Evolutionary conservation across 75 land plant species (phyloP).

Genomic region (Pinus albicaulis): DNA sequence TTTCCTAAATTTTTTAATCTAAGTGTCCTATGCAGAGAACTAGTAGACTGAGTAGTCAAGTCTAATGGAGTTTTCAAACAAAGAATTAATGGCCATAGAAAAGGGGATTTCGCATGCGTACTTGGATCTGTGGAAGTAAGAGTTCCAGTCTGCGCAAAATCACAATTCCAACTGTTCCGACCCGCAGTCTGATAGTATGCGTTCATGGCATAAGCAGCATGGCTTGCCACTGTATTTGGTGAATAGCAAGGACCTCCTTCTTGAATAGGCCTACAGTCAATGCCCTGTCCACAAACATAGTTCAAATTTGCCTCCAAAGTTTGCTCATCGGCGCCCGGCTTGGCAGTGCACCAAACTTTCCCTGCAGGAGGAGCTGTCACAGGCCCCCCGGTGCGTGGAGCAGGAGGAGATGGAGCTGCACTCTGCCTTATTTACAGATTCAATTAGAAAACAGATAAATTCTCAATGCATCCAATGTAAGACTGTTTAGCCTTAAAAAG

Average conservation of each 20-base stretch:
- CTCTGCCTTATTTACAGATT: neutral
- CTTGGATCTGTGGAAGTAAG: conserved; percentile 63
- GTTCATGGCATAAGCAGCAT: conserved; percentile 83
- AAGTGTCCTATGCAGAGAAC: too few relatives aligned
- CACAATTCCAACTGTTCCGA: conserved; percentile 69
- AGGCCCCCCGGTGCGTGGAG: neutral
- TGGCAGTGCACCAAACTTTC: conserved; percentile 59
- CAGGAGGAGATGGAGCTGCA: neutral
- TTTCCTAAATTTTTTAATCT: too few relatives aligned
- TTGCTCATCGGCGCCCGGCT: conserved; percentile 34
- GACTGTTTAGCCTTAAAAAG: neutral
- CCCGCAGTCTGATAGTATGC: conserved; percentile 52
- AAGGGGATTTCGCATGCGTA: conserved; percentile 17
- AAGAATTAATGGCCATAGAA: neutral
- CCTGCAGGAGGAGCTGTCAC: conserved; percentile 12
- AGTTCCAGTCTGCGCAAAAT: conserved; percentile 61
- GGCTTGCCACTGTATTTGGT: conserved; percentile 62
- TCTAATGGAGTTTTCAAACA: neutral
- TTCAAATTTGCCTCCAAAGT: conserved; percentile 58
- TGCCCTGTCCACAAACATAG: conserved; percentile 60
- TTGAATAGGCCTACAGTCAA: conserved; percentile 68
- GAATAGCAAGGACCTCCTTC: conserved; percentile 59
- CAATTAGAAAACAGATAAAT: neutral
- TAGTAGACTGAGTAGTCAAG: too few relatives aligned
- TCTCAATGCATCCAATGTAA: neutral